Percentiles rank a stretch among this genome's conserved stretches.
phyloP scores from a whole-genome alignment of 2,329 filamentous ascomycete genomes.

The Lithohypha guttulata region DNA sequence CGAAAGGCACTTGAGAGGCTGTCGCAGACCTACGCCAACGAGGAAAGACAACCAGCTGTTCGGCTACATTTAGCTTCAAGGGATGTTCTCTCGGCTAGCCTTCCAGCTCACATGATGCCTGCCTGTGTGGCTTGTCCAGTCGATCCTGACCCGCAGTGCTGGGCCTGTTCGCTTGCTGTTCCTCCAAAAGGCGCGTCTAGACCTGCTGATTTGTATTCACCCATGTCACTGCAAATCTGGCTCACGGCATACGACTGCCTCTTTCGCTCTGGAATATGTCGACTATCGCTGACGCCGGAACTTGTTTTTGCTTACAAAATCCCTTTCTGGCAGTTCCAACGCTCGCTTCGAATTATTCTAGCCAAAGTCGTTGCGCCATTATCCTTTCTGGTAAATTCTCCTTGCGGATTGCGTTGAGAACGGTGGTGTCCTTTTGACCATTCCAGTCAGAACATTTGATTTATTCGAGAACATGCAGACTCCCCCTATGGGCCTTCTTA shows the following conservation, averaged over 20 bases:
- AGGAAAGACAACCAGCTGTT: not conserved
- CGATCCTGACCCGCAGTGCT: not conserved
- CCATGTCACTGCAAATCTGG: not conserved
- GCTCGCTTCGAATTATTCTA: too few relatives aligned
- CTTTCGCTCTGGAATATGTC: not conserved
- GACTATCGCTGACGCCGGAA: too few relatives aligned
- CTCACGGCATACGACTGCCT: conserved; percentile 4
- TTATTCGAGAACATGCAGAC: too few relatives aligned
- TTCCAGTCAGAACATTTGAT: too few relatives aligned
- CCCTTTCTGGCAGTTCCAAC: not conserved
- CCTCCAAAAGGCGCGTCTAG: conserved; percentile 5
- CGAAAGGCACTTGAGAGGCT: not conserved
- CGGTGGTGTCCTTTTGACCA: too few relatives aligned
- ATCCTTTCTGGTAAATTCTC: too few relatives aligned
- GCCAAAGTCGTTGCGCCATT: too few relatives aligned
- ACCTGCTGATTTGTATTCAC: conserved; percentile 8
- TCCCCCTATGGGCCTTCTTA: too few relatives aligned
- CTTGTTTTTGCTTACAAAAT: too few relatives aligned
- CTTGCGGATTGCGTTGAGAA: too few relatives aligned
- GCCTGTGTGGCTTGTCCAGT: not conserved
- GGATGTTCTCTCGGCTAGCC: not conserved
- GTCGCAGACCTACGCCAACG: not conserved
- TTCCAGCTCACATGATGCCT: not conserved
- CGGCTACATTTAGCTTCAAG: not conserved
- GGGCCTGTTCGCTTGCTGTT: not conserved